Evolutionary conservation across 305 asterid genomes (phyloP), one percentile per base, ranked within the genome.

Genomic region (Fraxinus albicans): DNA sequence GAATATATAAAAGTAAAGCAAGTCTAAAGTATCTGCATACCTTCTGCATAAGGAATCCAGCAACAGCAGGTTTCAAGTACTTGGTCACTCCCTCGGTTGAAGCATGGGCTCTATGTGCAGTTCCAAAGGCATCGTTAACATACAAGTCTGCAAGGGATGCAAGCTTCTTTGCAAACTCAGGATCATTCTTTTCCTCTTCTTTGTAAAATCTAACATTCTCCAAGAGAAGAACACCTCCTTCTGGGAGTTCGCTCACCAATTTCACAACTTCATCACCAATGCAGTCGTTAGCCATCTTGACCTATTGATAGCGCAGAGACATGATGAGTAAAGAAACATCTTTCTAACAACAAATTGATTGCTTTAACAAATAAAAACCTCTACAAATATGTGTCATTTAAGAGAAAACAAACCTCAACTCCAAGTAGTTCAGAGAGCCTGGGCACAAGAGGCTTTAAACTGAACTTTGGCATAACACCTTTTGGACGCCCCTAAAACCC

Each of bases 91-190:
- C 98, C 88, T 92, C 97, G 0, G 98, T 94, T 29, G 98, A 94
- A 79, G 98, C 97, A 85, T 94, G 98, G 76, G 98, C 97, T 89
- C 98, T 92, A 78, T 94, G 98, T 77, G 98, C 97, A 81, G 95
- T 90, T 84, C 97, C 98, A 77, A 94, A 94, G n/a, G 98, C 98
- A 83, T 93, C 97, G 8, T 94, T 94, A 33, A 91, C 94, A 44
- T 92, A 94, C 86, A 94, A 83, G 78, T 94, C 98, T 0, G 94
- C 97, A 29, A 93, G 93, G 53, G 97, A 86, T 35, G 98, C 97
- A 72, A 94, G 91, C 88, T 94, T 94, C 82, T 94, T 94, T 60
- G 98, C 96, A 78, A 94, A 94, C 81, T 93, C 97, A 0, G 97
- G 95, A 55, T 93, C 97, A 55, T 94, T 94, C 92, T 93, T 94